Percentiles rank a stretch among this genome's conserved stretches.
phyloP scores from a whole-genome alignment of 768 basidiomycete genomes.

The Boletus reticulatus region DNA sequence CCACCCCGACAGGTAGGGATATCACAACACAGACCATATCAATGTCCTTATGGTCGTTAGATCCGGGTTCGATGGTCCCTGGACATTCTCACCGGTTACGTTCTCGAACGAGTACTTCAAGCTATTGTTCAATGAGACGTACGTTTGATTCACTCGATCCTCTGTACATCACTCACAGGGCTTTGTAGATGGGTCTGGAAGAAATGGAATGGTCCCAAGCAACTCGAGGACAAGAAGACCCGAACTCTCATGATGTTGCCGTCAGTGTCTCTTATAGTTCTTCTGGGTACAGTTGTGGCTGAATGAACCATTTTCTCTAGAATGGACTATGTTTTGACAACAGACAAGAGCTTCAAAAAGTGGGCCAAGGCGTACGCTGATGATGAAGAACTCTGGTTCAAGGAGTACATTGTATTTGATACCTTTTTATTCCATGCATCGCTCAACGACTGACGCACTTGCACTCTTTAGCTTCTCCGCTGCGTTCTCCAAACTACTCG shows the following conservation, averaged over 20 bases:
- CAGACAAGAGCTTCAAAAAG: conserved; percentile 93
- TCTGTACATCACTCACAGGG: neutral
- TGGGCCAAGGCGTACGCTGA: conserved; percentile 85
- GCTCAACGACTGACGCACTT: too few species aligned
- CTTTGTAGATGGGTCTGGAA: conserved; percentile 79
- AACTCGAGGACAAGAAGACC: conserved; percentile 91
- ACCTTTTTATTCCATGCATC: neutral
- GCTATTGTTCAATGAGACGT: conserved; percentile 85
- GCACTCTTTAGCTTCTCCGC: conserved; percentile 66
- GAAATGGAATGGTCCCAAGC: conserved; percentile 93
- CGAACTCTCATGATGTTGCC: conserved; percentile 92
- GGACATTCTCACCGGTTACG: conserved; percentile 92
- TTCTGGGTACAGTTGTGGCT: neutral
- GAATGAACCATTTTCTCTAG: conserved; percentile 30
- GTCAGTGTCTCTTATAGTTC: too few species aligned
- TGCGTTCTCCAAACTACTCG: conserved; percentile 76
- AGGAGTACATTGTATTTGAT: conserved; percentile 61
- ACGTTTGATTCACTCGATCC: conserved; percentile 11
- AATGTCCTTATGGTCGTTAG: conserved; percentile 23
- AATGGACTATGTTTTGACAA: conserved; percentile 83
- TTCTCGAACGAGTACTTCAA: conserved; percentile 86
- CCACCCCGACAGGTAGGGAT: conserved; percentile 69
- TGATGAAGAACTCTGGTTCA: conserved; percentile 85
- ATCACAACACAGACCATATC: neutral
- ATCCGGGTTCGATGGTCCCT: conserved; percentile 87